Evolutionary conservation across 108 stramenopile species (phyloP), one percentile per base, ranked within the genome.

Genomic region (Discostella pseudostelligera): DNA sequence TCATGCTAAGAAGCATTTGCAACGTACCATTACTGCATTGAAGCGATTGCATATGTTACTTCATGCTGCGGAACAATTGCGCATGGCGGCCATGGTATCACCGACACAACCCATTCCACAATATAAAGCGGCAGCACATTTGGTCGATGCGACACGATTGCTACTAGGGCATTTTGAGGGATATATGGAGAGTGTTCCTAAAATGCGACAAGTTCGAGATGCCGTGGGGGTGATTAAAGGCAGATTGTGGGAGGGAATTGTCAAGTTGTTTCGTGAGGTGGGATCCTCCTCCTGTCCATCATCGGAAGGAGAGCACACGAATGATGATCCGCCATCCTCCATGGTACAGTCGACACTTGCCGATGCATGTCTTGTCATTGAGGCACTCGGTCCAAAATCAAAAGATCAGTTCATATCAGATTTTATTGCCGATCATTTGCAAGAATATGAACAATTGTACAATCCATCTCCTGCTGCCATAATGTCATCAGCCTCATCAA

Each of bases 1-100:
- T 80, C 85, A 79, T 64, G 97, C 97, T 69, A 99, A 99, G 81
- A 82, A 88, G 8, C 95, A 99, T 70, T 85, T 98, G 70, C 94
- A 96, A 49, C 76, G 83, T 13, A 97, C 97, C 13, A 98, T 99
- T 60, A 98, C 97, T 2, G 93, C 97, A 0, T 69, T 99, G 28
- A 97, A 98, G 61, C 71, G 94, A n/a, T 74, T 99, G 68, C 99
- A 99, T 79, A 98, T 99, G 99, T 70, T 99, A 22, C 66, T 95
- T 19, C 93, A 97, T 72, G 97, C 97, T 14, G 95, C 97, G 19
- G 90, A 93, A 51, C 93, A 96, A 58, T 78, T 99, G 39, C 74
- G 92, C n/a, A 53, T 70, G 65, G 79, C 87, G 26, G 86, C 84
- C 19, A 45, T 80, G 70, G 53, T 70, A 39, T 36, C 63, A 1